Base-by-base conservation (phyloP, 2,329 filamentous ascomycete genomes). In the Trichoderma pleuroti region DNA sequence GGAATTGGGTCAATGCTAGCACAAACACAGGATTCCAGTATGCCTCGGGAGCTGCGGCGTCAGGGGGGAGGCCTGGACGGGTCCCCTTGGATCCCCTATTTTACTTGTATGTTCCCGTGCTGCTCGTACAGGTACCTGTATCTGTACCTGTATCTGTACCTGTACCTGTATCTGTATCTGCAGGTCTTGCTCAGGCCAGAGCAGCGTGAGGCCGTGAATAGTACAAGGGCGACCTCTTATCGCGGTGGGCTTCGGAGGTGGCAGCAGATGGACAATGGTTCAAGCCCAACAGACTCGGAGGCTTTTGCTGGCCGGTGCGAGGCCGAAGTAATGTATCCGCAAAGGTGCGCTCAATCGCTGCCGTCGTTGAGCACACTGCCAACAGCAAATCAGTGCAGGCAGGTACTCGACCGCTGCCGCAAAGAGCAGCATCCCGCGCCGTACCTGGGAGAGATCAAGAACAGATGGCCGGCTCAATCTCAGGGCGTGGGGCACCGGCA, bases 21-120 rank as follows among this genome's bases (percentile, higher is more conserved):
- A 62, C 57, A 52, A 61, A 21, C 21, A n/a, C 16, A 61, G 59
- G 39, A 68, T 61, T 68, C 39, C 66, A 68, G 66, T n/a, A 26
- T 34, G 24, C 66, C 54, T 69, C 67, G 67, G 67, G 67, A 69
- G 67, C 67, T 61, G 67, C 67, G 67, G 67, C 57, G 32, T 28
- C 66, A 49, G 60, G 66, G 66, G 66, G 56, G 52, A 26, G 32
- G 32, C 64, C 46, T 52, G 57, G 24, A n/a, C 63, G 52, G 49
- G 54, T 56, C 32, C 18, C 62, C 62, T 54, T 56, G 62, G 46
- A 28, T 60, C 65, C 54, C 65, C 65, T 68, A 60, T 68, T 68
- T 49, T 68, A 46, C 34, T 60, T 28, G 21, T 26, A 39, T 18
- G 32, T 18, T 46, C 30, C 61, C 12, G 12, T 18, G 36, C 12